Evolutionary conservation across 2,329 filamentous ascomycete species (phyloP), one percentile per base, ranked within the genome.

Genomic region (Trematosphaeria pertusa): DNA sequence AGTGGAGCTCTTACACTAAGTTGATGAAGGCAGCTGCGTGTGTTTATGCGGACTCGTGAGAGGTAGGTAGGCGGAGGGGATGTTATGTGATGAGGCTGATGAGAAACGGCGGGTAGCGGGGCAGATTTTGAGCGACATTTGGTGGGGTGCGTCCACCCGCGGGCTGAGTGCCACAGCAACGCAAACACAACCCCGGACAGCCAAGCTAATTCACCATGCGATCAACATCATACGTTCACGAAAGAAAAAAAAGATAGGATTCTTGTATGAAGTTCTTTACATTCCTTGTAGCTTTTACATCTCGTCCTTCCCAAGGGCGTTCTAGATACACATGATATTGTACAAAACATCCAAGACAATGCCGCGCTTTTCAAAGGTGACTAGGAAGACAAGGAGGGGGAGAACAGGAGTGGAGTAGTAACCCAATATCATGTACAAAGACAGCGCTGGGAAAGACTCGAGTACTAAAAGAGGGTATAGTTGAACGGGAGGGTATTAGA

Each of bases 331-430:
- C 63, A 65, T 57, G 57, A 65, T 70, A 67, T 68, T 56, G 62
- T 70, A 70, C 67, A 70, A 58, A 52, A 58, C 45, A 62, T 49
- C 54, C 48, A 63, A 61, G 44, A 59, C 48, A 61, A 64, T 65
- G 65, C 67, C 54, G 50, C 66, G 67, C 70, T 70, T 64, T 69
- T 65, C 58, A 58, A 52, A 52, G 37, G 50, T 51, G 35, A 57
- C 55, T 61, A 58, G 35, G 45, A 59, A 61, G 50, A 64, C 50
- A 59, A 8, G 24, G 24, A 28, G 24, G 46, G 43, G 36, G 52
- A 60, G 62, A 61, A 65, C 55, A 56, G 58, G 68, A 71, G 69
- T 62, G 67, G 70, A 71, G 68, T 65, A 58, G 57, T 53, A 59
- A 62, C 58, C 59, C 61, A 61, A 61, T 57, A 65, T 58, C 65